Percentiles rank a stretch among this genome's conserved stretches.
phyloP scores from a whole-genome alignment of 306 rosid genomes.

The Corylus heterophylla region DNA sequence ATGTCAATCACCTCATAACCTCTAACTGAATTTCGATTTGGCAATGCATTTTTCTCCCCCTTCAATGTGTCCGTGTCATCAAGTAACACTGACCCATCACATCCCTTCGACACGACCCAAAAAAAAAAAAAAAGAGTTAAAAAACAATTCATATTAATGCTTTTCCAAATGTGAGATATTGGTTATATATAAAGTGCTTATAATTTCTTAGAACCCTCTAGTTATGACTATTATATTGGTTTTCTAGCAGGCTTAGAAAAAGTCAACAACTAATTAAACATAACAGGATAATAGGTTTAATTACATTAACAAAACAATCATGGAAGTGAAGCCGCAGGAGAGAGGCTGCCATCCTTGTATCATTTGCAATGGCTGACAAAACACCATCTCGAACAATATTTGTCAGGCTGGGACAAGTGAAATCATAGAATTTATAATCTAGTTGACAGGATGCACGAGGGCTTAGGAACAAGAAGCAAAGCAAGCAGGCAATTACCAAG shows the following conservation, averaged over 20 bases:
- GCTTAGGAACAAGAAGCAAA: constrained; percentile 50
- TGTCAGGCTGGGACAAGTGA: constrained; percentile 61
- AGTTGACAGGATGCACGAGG: constrained; percentile 64
- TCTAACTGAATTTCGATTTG: constrained; percentile 66
- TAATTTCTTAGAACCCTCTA: background rate
- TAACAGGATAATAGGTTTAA: background rate
- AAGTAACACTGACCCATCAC: constrained; percentile 78
- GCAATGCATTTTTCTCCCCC: constrained; percentile 78
- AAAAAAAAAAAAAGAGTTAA: background rate
- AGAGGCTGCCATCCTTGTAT: constrained; percentile 85
- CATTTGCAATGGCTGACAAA: constrained; percentile 66
- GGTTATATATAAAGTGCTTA: background rate
- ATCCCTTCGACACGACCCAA: constrained; percentile 48
- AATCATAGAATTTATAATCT: constrained; percentile 61
- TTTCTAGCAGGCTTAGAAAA: background rate
- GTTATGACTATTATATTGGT: background rate
- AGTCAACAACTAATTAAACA: background rate
- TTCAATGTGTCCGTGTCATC: constrained; percentile 68
- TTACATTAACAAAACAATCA: constrained; percentile 80
- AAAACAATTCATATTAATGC: background rate
- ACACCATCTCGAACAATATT: constrained; percentile 57
- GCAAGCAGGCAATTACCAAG: constrained; percentile 22
- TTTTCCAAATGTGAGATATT: background rate
- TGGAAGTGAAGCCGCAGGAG: constrained; percentile 96
- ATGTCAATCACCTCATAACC: constrained; percentile 83